Percentiles rank a stretch among this genome's conserved stretches.
Evolutionary conservation across 2,329 filamentous ascomycete genomes (phyloP).

Genomic region (Phialophora macrospora): DNA sequence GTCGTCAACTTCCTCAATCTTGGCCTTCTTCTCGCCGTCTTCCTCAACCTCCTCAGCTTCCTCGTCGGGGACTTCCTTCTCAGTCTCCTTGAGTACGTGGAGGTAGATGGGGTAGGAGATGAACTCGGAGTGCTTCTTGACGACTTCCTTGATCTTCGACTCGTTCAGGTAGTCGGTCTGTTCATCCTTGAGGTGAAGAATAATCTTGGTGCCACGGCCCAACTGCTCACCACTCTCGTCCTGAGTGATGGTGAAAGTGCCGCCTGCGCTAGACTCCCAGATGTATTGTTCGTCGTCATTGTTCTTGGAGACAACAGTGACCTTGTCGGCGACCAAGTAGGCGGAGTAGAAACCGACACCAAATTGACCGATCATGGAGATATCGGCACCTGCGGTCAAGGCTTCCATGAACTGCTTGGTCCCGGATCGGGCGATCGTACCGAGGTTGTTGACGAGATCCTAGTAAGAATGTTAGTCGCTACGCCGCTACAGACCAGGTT

Average conservation of each 20-base stretch:
- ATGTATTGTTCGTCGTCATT: constrained; percentile 99
- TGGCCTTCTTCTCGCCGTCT: constrained; percentile 86
- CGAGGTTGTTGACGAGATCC: constrained; percentile 99
- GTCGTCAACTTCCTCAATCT: constrained; percentile 89
- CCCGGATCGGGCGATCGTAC: constrained; percentile 97
- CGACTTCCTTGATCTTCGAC: constrained; percentile 99
- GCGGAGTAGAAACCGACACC: constrained; percentile 99
- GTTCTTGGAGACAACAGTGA: constrained; percentile 96
- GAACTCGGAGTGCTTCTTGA: constrained; percentile 99
- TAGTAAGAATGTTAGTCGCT: constrained; percentile 53
- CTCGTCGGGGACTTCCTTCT: constrained; percentile 98
- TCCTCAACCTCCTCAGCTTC: constrained; percentile 78
- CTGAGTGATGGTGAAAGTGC: constrained; percentile 89
- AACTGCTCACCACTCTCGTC: constrained; percentile 91
- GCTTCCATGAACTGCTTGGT: constrained; percentile 99
- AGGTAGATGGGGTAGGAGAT: constrained; percentile 99
- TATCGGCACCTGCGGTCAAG: constrained; percentile 94
- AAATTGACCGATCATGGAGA: constrained; percentile 99
- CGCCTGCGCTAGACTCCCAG: constrained; percentile 97
- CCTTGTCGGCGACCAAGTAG: constrained; percentile 97
- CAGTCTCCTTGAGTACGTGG: constrained; percentile 97
- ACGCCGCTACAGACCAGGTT: not conserved
- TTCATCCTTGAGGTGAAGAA: constrained; percentile 99
- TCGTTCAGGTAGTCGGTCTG: constrained; percentile 98
- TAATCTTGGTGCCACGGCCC: constrained; percentile 95